phyloP scores from a whole-genome alignment of 495 filamentous ascomycete species.

The Talaromyces trachyspermus region DNA sequence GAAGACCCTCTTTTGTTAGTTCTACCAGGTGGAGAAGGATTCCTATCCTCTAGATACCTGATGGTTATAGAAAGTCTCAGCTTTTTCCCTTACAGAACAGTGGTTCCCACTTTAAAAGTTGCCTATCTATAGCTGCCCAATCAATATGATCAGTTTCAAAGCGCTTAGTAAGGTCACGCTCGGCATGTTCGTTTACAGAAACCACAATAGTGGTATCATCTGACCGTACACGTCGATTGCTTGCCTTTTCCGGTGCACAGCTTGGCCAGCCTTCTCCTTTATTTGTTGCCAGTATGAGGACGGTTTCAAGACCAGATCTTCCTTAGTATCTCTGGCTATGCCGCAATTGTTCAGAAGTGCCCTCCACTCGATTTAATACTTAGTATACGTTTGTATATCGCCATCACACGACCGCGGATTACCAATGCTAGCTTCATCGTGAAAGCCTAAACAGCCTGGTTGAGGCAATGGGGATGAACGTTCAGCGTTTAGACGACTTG shows the following conservation, averaged over 20 bases:
- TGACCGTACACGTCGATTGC: constrained; percentile 1
- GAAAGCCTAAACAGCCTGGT: background rate
- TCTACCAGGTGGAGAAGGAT: background rate
- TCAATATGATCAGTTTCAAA: constrained; percentile 13
- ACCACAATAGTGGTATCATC: constrained; percentile 12
- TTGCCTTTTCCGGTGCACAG: too few species aligned
- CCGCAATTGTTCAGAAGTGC: constrained; percentile 2
- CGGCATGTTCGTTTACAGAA: constrained; percentile 13
- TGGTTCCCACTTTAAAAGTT: constrained; percentile 8
- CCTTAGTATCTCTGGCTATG: constrained; percentile 6
- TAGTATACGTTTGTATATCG: constrained; percentile 1
- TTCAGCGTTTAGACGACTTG: background rate
- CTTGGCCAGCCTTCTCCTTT: constrained; percentile 6
- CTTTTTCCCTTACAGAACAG: constrained; percentile 7
- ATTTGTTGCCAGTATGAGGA: constrained; percentile 7
- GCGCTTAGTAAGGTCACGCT: constrained; percentile 13
- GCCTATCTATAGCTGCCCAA: constrained; percentile 11
- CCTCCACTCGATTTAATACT: constrained; percentile 6
- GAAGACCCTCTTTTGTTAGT: background rate
- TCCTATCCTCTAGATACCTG: background rate
- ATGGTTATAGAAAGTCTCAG: background rate
- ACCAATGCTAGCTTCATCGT: background rate
- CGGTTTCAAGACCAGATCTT: constrained; percentile 7
- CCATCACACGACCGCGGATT: background rate
- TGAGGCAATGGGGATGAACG: constrained; percentile 1